Evolutionary conservation across 768 basidiomycete genomes (phyloP).

Genomic region (Kwoniella mangroviensis): DNA sequence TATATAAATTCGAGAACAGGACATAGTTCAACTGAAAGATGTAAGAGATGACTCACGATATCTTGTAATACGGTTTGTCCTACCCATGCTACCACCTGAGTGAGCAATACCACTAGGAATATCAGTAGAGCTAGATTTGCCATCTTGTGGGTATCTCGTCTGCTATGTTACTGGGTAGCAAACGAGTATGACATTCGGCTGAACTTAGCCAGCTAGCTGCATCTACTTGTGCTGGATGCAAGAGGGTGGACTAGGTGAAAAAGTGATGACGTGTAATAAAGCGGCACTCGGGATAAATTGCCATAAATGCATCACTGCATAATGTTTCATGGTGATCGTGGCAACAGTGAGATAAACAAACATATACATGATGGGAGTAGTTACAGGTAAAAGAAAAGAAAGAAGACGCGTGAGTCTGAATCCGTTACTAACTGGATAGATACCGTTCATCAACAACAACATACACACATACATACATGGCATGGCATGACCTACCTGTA

Average conservation of each 20-base stretch:
- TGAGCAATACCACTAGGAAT: constrained; percentile 78
- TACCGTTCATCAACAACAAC: neutral
- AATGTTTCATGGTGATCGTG: neutral
- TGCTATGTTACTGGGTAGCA: neutral
- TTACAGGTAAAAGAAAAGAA: neutral
- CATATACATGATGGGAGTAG: neutral
- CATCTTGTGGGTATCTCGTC: constrained; percentile 5
- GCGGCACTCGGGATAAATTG: constrained; percentile 13
- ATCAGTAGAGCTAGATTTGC: constrained; percentile 72
- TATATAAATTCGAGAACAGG: neutral
- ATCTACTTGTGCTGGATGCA: too few relatives aligned
- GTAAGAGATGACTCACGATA: constrained; percentile 64
- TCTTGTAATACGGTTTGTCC: constrained; percentile 83
- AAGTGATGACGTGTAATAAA: constrained; percentile 22
- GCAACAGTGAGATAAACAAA: constrained; percentile 9
- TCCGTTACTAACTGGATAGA: constrained; percentile 3
- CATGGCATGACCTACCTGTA: too few relatives aligned
- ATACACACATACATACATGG: neutral
- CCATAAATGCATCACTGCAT: constrained; percentile 2
- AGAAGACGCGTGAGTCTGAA: constrained; percentile 21
- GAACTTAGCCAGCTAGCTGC: too few relatives aligned
- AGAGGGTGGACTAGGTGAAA: neutral
- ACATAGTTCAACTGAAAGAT: neutral
- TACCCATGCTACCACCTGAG: constrained; percentile 84
- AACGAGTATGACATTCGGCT: neutral